phyloP scores from a whole-genome alignment of 2,329 filamentous ascomycete species.

The Aspergillus ibericus region DNA sequence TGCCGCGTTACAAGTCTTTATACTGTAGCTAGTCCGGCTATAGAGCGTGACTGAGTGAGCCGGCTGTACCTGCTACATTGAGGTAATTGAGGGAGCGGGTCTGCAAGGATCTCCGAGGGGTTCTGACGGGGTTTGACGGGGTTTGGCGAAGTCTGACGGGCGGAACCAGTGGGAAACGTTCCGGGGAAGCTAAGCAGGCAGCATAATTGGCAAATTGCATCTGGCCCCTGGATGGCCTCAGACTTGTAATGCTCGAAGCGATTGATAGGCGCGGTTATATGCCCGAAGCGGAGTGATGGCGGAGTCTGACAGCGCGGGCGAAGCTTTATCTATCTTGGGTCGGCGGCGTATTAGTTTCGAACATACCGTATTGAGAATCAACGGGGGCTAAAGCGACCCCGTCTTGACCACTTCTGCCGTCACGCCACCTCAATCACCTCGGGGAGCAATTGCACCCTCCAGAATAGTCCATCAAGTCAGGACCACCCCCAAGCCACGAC shows the following conservation, averaged over 20 bases:
- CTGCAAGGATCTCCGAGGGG: background rate
- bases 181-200: background rate
- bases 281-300: background rate
- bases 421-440: background rate
- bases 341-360: background rate
- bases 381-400: background rate
- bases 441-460: background rate
- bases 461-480: background rate
- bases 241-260: background rate
- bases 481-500: conserved; percentile 2
- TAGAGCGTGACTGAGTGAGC: background rate
- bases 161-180: background rate
- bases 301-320: background rate
- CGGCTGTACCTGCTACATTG: background rate
- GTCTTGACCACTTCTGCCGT: background rate
- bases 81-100: background rate
- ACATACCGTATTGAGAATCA: background rate
- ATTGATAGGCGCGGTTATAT: background rate
- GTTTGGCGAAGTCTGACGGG: background rate
- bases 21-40: background rate
- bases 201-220: background rate
- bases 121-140: no score
- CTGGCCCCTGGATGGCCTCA: background rate
- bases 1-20: background rate
- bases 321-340: background rate